Evolutionary conservation across 2,329 filamentous ascomycete genomes (phyloP).

Genomic region (Trichoderma hamatum): DNA sequence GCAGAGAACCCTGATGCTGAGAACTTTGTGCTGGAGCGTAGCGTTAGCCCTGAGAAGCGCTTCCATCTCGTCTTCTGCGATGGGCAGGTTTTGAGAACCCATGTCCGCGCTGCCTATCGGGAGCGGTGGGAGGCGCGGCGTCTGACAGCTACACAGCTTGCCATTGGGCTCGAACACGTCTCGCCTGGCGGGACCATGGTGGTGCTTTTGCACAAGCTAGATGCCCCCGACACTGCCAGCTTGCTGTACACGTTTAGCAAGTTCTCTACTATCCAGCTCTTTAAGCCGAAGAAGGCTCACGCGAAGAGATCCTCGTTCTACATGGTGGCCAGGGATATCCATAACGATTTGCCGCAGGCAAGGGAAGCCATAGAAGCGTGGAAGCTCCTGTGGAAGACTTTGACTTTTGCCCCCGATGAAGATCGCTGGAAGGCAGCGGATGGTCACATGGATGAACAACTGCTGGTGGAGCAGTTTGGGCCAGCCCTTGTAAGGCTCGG

Average conservation of each 20-base stretch:
- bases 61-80: constrained; percentile 54
- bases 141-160: constrained; percentile 45
- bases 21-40: constrained; percentile 36
- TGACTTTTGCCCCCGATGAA: constrained; percentile 44
- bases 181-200: constrained; percentile 53
- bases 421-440: constrained; percentile 27
- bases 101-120: constrained; percentile 40
- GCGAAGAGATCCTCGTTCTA: constrained; percentile 55
- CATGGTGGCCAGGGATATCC: constrained; percentile 50
- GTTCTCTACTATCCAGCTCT: constrained; percentile 48
- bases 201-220: constrained; percentile 53
- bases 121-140: constrained; percentile 42
- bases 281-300: constrained; percentile 49
- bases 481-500: constrained; percentile 38
- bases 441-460: constrained; percentile 17
- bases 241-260: constrained; percentile 45
- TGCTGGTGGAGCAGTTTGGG: constrained; percentile 44
- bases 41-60: constrained; percentile 31
- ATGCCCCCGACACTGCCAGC: constrained; percentile 43
- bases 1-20: constrained; percentile 34
- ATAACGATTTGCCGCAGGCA: constrained; percentile 39
- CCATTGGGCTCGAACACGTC: constrained; percentile 51
- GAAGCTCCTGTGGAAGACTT: constrained; percentile 44
- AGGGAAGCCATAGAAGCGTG: constrained; percentile 42
- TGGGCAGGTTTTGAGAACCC: constrained; percentile 49